Percentiles rank a stretch among this genome's conserved stretches.
phyloP scores from a whole-genome alignment of 108 stramenopile genomes.

The Craspedostauros australis region DNA sequence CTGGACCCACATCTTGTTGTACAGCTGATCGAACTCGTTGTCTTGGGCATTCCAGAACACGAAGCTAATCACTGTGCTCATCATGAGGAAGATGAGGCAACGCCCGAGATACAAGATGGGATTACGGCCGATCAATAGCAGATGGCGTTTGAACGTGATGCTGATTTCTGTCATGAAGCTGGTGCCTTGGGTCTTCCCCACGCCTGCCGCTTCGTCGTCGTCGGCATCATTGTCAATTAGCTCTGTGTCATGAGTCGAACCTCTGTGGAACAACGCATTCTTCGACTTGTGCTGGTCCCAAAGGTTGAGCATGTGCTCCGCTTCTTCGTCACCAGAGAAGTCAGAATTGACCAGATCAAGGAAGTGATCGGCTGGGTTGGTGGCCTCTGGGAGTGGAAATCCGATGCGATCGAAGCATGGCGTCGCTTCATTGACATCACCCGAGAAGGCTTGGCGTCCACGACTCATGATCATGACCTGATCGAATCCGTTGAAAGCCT shows the following conservation, averaged over 20 bases:
- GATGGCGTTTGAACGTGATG: slow-evolving; percentile 11
- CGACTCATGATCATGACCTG: slow-evolving; percentile 6
- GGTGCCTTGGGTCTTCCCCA: not conserved
- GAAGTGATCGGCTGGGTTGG: no score
- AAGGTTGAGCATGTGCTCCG: no score
- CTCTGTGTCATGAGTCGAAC: no score
- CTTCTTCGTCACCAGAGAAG: no score
- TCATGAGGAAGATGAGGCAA: not conserved
- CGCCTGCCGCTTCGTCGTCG: not conserved
- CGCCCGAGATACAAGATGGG: slow-evolving; percentile 12
- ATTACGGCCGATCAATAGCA: slow-evolving; percentile 1
- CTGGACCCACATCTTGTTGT: no score
- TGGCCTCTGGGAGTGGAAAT: no score
- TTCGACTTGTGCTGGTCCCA: no score
- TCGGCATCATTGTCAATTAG: not conserved
- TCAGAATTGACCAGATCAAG: no score
- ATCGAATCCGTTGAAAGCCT: slow-evolving; percentile 7
- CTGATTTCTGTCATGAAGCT: not conserved
- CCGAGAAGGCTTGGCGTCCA: not conserved
- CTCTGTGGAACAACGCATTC: no score
- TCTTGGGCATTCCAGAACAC: slow-evolving; percentile 7
- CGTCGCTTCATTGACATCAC: slow-evolving; percentile 7
- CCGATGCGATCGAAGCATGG: slow-evolving; percentile 12
- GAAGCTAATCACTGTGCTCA: slow-evolving; percentile 5
- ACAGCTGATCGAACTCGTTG: no score